Conservation (phyloP, 1,284 basidiomycete genomes). For the Leccinum subrobustum region DNA sequence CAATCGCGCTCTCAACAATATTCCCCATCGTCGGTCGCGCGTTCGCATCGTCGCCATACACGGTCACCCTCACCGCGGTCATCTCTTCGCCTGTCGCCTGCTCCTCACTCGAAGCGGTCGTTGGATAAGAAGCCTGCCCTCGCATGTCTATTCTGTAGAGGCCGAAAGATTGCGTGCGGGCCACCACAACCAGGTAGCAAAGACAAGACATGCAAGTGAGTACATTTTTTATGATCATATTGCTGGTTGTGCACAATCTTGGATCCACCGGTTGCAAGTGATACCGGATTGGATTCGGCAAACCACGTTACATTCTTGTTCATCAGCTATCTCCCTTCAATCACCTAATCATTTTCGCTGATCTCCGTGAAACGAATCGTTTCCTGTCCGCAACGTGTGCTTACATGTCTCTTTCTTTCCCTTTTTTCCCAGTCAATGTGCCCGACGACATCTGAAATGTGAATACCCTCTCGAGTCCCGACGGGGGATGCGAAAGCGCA, state of each 20-base stretch:
- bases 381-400: conserved; percentile 11
- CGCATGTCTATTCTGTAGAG: conserved; percentile 61
- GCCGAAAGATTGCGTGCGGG: conserved; percentile 64
- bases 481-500: conserved; percentile 57
- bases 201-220: conserved; percentile 63
- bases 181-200: conserved; percentile 48
- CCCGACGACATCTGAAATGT: conserved; percentile 54
- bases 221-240: conserved; percentile 16
- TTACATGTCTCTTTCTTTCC: conserved; percentile 15
- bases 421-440: conserved; percentile 52
- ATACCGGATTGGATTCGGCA: conserved; percentile 12
- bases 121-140: conserved; percentile 51
- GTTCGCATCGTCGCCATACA: conserved; percentile 22
- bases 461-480: conserved; percentile 59
- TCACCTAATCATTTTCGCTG: conserved; percentile 20
- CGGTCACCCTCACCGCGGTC: conserved; percentile 26
- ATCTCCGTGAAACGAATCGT: conserved; percentile 18
- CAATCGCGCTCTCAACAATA: conserved; percentile 15
- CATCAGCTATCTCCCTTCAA: conserved; percentile 20
- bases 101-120: conserved; percentile 20
- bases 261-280: conserved; percentile 11
- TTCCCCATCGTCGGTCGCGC: conserved; percentile 14
- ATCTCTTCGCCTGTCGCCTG: conserved; percentile 19
- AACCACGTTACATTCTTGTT: not conserved
- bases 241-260: not conserved